These are phyloP conservation scores for Cladosporium sphaerospermum DNA, from an alignment of 2,329 filamentous ascomycete genomes.

Conservation along the genomic window DNA sequence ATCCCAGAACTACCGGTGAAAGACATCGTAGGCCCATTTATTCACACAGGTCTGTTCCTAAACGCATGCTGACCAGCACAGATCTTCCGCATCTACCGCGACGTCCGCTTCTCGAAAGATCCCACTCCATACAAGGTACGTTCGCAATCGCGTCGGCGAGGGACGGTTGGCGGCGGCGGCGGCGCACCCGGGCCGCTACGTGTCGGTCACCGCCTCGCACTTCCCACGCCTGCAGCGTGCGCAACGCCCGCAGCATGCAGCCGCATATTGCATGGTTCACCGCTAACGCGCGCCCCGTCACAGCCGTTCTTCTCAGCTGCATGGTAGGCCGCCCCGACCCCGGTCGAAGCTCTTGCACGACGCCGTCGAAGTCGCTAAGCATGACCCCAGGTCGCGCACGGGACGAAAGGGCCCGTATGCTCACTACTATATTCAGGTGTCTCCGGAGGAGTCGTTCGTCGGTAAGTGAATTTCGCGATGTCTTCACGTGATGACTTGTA, in stretches of 20 bases:
- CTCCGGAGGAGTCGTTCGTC: constrained; percentile 65
- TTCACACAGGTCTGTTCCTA: background rate
- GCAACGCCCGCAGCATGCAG: background rate
- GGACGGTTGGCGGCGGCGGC: background rate
- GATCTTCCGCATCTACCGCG: constrained; percentile 81
- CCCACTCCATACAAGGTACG: constrained; percentile 75
- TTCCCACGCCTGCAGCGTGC: constrained; percentile 9
- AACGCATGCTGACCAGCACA: constrained; percentile 22
- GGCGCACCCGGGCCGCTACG: constrained; percentile 7
- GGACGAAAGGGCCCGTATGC: constrained; percentile 84
- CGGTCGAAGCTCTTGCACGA: background rate
- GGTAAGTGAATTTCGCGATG: constrained; percentile 46
- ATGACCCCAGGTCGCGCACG: constrained; percentile 57
- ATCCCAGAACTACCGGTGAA: constrained; percentile 81
- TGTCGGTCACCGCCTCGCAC: constrained; percentile 7
- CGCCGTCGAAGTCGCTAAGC: constrained; percentile 9
- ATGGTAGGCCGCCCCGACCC: constrained; percentile 48
- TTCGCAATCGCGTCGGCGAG: background rate
- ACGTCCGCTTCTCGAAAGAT: constrained; percentile 77
- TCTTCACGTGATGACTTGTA: background rate
- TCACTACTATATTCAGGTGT: constrained; percentile 79
- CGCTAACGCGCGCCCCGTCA: constrained; percentile 16
- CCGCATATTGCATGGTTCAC: constrained; percentile 7
- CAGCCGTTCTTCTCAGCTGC: constrained; percentile 77
- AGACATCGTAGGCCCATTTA: constrained; percentile 54